Percentiles rank a stretch among this genome's conserved stretches.
These are phyloP conservation scores for Chrysoporthe cubensis DNA, from an alignment of 2,329 filamentous ascomycete genomes.

Conservation along the genomic window DNA sequence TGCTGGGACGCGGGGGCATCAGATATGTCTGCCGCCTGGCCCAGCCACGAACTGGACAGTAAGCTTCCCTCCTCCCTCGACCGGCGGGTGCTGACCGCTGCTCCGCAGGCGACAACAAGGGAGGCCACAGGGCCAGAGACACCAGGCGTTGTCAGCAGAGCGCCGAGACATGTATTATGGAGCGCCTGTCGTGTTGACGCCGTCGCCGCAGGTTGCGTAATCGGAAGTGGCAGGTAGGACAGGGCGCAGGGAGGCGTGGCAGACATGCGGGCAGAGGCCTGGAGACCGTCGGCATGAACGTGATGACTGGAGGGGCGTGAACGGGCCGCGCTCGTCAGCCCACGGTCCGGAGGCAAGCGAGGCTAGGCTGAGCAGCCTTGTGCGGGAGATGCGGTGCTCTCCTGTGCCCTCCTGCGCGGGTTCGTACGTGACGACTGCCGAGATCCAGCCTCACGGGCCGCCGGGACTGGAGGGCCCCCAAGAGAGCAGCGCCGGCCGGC, in stretches of 20 bases:
- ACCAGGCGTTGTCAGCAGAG: background rate
- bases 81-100: background rate
- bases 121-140: background rate
- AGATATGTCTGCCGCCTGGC: background rate
- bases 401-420: background rate
- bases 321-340: background rate
- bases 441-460: background rate
- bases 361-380: background rate
- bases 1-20: background rate
- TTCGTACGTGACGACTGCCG: background rate
- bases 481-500: too few relatives aligned
- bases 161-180: background rate
- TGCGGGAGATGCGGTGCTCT: background rate
- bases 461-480: too few relatives aligned
- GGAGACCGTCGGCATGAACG: background rate
- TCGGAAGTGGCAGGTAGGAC: background rate
- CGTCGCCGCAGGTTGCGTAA: conserved; percentile 8
- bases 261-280: background rate
- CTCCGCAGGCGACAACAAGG: background rate
- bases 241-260: background rate
- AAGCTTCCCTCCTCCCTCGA: background rate
- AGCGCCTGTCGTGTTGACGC: conserved; percentile 7
- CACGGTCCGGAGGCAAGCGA: background rate
- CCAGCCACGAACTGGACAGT: background rate
- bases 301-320: background rate